A percentile compares a stretch with the other conserved stretches of the same genome.
These are phyloP conservation scores for Endoconidiophora polonica DNA, from an alignment of 2,329 filamentous ascomycete genomes.

Conservation along the genomic window DNA sequence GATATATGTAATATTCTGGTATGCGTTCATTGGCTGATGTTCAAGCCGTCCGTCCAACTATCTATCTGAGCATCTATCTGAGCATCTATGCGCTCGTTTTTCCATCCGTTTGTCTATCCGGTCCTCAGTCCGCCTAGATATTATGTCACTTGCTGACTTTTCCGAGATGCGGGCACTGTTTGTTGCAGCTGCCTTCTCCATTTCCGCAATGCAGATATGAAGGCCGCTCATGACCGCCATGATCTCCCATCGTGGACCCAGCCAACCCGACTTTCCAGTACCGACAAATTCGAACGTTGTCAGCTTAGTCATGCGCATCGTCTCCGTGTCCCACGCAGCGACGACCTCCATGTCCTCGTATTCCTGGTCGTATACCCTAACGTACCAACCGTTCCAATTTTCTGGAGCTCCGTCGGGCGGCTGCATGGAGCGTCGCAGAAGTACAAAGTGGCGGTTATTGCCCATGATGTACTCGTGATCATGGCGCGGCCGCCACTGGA, in stretches of 20 bases:
- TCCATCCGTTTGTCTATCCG: too few relatives aligned
- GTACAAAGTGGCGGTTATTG: slow-evolving; percentile 24
- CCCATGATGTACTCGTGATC: slow-evolving; percentile 19
- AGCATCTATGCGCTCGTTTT: too few relatives aligned
- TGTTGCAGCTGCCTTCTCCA: slow-evolving; percentile 1
- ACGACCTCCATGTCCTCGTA: slow-evolving; percentile 27
- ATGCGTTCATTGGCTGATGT: too few relatives aligned
- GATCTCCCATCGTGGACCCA: slow-evolving; percentile 27
- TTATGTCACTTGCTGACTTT: too few relatives aligned
- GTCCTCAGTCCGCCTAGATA: too few relatives aligned
- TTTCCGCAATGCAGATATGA: slow-evolving; percentile 2
- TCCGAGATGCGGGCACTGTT: too few relatives aligned
- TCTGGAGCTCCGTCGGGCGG: slow-evolving; percentile 9
- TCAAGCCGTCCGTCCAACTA: too few relatives aligned
- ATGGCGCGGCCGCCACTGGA: slow-evolving; percentile 27
- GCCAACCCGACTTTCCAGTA: slow-evolving; percentile 21
- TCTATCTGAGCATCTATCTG: too few relatives aligned
- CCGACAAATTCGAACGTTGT: slow-evolving; percentile 26
- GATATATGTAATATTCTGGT: too few relatives aligned
- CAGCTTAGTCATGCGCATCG: slow-evolving; percentile 21
- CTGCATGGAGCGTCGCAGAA: slow-evolving; percentile 21
- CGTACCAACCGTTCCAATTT: slow-evolving; percentile 12
- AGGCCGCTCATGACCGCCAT: slow-evolving; percentile 22
- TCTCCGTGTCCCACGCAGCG: slow-evolving; percentile 21
- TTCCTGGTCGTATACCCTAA: slow-evolving; percentile 10